phyloP scores from a whole-genome alignment of 2,329 filamentous ascomycete genomes.

The Emmonsia crescens region DNA sequence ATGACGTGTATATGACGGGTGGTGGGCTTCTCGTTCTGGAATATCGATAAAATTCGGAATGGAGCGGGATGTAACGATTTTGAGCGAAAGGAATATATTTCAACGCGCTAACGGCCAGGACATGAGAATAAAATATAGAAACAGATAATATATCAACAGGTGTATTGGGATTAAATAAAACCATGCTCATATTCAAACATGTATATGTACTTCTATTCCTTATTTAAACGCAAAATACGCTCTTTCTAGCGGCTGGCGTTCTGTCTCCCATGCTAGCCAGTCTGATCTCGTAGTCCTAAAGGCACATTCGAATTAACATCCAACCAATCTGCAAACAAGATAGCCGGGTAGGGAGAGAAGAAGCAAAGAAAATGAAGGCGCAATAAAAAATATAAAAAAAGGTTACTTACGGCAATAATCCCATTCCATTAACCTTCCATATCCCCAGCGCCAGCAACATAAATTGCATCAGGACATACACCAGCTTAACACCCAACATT shows the following conservation, averaged over 20 bases:
- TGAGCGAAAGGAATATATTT: neutral
- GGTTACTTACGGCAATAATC: constrained; percentile 67
- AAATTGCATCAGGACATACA: constrained; percentile 80
- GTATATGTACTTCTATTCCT: constrained; percentile 8
- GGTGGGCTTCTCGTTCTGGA: neutral
- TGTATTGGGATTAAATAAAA: neutral
- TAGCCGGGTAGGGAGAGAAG: neutral
- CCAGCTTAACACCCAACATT: constrained; percentile 72
- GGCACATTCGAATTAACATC: constrained; percentile 15
- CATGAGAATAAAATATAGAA: neutral
- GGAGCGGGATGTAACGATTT: neutral
- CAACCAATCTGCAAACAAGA: neutral
- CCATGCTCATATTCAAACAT: neutral
- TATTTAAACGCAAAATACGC: constrained; percentile 50
- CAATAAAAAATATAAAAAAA: neutral
- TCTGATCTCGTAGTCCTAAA: constrained; percentile 77
- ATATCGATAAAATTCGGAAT: neutral
- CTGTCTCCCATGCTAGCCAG: constrained; percentile 91
- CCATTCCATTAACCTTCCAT: constrained; percentile 97
- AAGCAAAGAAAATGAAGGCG: neutral
- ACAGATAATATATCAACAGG: neutral
- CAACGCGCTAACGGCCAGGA: neutral
- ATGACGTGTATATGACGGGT: neutral
- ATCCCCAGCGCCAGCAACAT: constrained; percentile 73
- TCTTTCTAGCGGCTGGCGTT: constrained; percentile 56